These are phyloP conservation scores for Candida railenensis DNA, from an alignment of 805 yeast species.

Conservation along the genomic window DNA sequence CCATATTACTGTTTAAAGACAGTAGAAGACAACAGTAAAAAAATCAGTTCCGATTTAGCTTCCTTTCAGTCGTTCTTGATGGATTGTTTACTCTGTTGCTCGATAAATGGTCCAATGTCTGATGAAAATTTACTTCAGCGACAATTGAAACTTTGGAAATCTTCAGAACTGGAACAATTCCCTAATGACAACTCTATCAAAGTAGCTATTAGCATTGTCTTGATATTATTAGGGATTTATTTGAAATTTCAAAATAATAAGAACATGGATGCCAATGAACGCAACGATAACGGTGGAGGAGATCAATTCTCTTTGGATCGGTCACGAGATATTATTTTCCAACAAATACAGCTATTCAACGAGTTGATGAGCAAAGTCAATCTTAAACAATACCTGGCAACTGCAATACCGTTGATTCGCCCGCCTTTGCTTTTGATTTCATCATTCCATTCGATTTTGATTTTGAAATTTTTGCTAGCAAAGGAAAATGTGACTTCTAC, in stretches of 20 bases:
- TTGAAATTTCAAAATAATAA: slow-evolving; percentile 14
- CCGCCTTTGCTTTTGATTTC: slow-evolving; percentile 15
- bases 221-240: slow-evolving; percentile 24
- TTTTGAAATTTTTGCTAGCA: slow-evolving; percentile 26
- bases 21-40: neutral
- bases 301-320: neutral
- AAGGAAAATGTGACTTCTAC: neutral
- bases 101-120: slow-evolving; percentile 11
- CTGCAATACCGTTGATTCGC: slow-evolving; percentile 15
- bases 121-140: slow-evolving; percentile 10
- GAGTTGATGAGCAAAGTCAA: slow-evolving; percentile 21
- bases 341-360: slow-evolving; percentile 33
- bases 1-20: slow-evolving; percentile 27
- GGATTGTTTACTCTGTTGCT: slow-evolving; percentile 32
- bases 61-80: slow-evolving; percentile 17
- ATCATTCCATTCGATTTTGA: slow-evolving; percentile 28
- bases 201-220: slow-evolving; percentile 25
- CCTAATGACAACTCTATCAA: neutral
- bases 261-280: slow-evolving; percentile 7
- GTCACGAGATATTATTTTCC: slow-evolving; percentile 18
- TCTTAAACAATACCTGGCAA: slow-evolving; percentile 9
- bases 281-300: neutral
- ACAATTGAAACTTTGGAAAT: slow-evolving; percentile 26
- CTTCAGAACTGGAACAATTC: slow-evolving; percentile 7
- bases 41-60: neutral